Conservation (phyloP, 805 yeast genomes). For the Metschnikowia amazonensis region DNA sequence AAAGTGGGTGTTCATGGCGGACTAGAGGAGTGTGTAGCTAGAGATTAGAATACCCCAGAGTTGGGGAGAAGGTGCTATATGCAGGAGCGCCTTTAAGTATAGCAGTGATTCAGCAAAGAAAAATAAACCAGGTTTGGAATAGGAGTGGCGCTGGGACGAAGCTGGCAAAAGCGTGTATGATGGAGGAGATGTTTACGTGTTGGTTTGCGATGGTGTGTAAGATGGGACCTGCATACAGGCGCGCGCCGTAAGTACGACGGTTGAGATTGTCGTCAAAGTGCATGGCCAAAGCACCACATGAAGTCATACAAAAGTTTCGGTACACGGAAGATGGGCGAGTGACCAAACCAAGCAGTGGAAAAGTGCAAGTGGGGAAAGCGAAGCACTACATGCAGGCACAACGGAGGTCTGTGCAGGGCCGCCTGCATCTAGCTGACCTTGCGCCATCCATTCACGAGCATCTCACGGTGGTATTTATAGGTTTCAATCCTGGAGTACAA, state of each 20-base stretch:
- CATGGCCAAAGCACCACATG: not conserved
- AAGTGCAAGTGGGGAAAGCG: not conserved
- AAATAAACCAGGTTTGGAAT: too few relatives aligned
- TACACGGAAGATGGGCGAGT: constrained; percentile 6
- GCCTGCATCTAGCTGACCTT: constrained; percentile 22
- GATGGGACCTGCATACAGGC: not conserved
- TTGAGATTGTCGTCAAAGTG: not conserved
- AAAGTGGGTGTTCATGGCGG: not conserved
- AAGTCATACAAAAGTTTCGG: constrained; percentile 11
- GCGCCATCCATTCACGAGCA: constrained; percentile 29
- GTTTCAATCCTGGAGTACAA: constrained; percentile 68
- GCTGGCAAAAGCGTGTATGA: not conserved
- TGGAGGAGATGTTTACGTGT: not conserved
- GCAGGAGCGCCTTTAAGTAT: too few relatives aligned
- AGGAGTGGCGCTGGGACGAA: too few relatives aligned
- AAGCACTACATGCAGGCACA: too few relatives aligned
- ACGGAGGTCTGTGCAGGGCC: not conserved
- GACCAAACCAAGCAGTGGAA: not conserved
- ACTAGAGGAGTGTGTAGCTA: not conserved
- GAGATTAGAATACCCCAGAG: not conserved
- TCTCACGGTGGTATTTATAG: constrained; percentile 52
- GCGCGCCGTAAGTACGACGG: constrained; percentile 1
- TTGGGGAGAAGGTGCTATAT: not conserved
- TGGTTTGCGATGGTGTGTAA: constrained; percentile 1
- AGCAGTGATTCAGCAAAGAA: too few relatives aligned